Evolutionary conservation across 495 filamentous ascomycete species (phyloP), one percentile per base, ranked within the genome.

Genomic region (Penicillium chermesinum): DNA sequence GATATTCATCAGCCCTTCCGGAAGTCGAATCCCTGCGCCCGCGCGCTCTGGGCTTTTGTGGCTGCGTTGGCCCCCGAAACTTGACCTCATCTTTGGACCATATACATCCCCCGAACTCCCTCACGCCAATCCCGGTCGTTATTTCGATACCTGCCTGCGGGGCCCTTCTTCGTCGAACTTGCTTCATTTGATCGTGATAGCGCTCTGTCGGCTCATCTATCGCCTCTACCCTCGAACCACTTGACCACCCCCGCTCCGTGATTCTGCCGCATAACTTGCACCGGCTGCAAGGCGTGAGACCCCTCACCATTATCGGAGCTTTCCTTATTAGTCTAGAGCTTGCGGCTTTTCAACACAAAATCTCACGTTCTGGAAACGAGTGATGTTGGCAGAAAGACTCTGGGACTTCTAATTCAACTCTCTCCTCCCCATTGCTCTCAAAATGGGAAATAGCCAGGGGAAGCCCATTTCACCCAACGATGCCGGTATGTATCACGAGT

Each of bases 371-470:
- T 22, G 33, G 19, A 30, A 16, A 57, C 36, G 42, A 67, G 52
- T 70, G 69, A 70, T 69, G 67, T 61, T 59, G 63, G 40, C 48
- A 48, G 54, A 52, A 55, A 64, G 50, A 47, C 44, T 50, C 50
- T 50, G 44, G 32, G 49, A 27, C 34, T 48, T 32, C 55, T 47
- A 45, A 50, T 57, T 40, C 41, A 58, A 52, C 42, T 58, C 49
- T 38, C 55, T 46, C 36, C 49, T 56, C 33, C 14, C 19, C 4
- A 30, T 30, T 39, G 35, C 41, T 41, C 34, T 54, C 59, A 64
- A 46, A 59, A 98, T 98, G 93, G 93, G 93, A 62, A 96, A 98
- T 66, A 82, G 80, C 59, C 89, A 88, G 64, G 93, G 93, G 64
- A 96, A 96, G 67, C 90, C 86, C 64, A 81, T 96, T 70, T 83